These are phyloP conservation scores for Boletus tylopilopsis DNA, from an alignment of 768 basidiomycete genomes.

Conservation along the genomic window DNA sequence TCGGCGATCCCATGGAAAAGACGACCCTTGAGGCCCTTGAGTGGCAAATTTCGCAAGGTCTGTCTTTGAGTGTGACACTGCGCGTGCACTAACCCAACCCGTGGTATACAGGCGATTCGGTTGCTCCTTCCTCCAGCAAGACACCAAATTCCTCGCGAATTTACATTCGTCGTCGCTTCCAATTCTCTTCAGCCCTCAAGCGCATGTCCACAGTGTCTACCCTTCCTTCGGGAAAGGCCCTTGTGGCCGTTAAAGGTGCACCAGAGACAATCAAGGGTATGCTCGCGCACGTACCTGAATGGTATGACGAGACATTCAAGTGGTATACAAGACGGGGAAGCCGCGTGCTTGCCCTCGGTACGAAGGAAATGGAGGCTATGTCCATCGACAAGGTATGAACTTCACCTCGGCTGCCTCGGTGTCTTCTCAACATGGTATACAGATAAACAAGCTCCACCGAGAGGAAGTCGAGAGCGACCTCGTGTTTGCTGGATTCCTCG, in stretches of 20 bases:
- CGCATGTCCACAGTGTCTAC: conserved; percentile 92
- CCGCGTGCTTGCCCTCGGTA: conserved; percentile 87
- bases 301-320: conserved; percentile 94
- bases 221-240: conserved; percentile 53
- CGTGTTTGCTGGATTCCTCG: conserved; percentile 91
- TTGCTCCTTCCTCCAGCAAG: conserved; percentile 51
- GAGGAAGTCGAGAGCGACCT: conserved; percentile 77
- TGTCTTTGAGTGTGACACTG: conserved; percentile 3
- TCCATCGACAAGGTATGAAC: conserved; percentile 63
- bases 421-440: background rate
- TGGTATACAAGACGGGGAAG: conserved; percentile 91
- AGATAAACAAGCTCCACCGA: conserved; percentile 89
- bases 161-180: conserved; percentile 86
- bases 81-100: background rate
- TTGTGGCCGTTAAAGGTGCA: conserved; percentile 90
- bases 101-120: conserved; percentile 49
- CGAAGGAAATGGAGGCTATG: conserved; percentile 76
- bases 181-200: conserved; percentile 96
- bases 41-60: conserved; percentile 78
- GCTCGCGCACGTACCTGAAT: conserved; percentile 66
- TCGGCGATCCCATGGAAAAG: conserved; percentile 99
- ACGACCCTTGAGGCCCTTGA: conserved; percentile 88
- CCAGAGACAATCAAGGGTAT: conserved; percentile 94
- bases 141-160: conserved; percentile 59
- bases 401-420: background rate